Evolutionary conservation across 2,329 filamentous ascomycete species (phyloP), one percentile per base, ranked within the genome.

Genomic region (Monosporascus cannonballus): DNA sequence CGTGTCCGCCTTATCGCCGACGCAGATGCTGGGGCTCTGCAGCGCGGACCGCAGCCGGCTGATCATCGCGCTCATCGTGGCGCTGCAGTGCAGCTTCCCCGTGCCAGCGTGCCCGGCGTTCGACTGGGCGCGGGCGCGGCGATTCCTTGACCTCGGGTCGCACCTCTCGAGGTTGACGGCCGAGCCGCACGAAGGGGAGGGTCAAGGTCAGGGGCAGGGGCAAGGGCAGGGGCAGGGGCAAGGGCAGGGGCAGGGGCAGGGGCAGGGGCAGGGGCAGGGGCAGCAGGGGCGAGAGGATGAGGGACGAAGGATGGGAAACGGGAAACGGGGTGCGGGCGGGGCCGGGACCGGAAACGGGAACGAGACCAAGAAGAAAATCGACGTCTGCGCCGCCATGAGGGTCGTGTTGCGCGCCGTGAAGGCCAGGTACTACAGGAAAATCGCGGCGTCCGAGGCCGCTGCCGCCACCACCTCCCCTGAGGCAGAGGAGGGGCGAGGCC

Each of bases 61-160:
- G 49, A 70, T 80, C 45, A 47, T 66, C 56, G 37, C 59, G 46
- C 60, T 75, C 37, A 72, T 79, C 47, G 53, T 79, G 4, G 71
- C 70, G 17, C 71, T 76, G 47, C 71, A 74, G 1, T 62, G 79
- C 30, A 78, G 75, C 3, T 77, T 81, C 44, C 72, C 75, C 0
- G 25, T 77, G 11, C 53, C 67, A 0, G 59, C 65, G 0, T 72
- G 69, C 15, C 68, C 72, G 0, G 68, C 60, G 4, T 71, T 67
- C 55, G 69, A 74, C 49, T 64, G 72, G 39, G 56, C 61, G 2
- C 71, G 64, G 55, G 76, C 73, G 0, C 67, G 77, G 20, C 59
- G 57, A 17, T 59, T 69, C 37, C 58, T 81, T 1, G 61, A 67
- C 3, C 70, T 80, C 18, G 70, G 66, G 6, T 56, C 60, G 6